phyloP scores from a whole-genome alignment of 352 stramenopile genomes.

The Phytophthora hybrid region DNA sequence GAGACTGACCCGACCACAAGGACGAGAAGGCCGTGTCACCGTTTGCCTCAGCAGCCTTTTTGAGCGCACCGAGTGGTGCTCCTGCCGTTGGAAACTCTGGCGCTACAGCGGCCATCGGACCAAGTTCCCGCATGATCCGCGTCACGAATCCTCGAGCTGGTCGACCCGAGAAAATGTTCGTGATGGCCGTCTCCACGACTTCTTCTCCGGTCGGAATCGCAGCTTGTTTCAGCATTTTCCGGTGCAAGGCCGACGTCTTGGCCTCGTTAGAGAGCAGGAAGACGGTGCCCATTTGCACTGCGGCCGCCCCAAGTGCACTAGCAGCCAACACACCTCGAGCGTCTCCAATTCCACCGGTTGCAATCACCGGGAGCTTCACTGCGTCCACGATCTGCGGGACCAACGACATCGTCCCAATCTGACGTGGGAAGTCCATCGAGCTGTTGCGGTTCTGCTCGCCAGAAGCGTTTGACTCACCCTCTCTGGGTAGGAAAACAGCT shows the following conservation, averaged over 20 bases:
- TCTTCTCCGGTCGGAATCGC: constrained; percentile 30
- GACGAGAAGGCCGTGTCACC: constrained; percentile 40
- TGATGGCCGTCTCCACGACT: constrained; percentile 33
- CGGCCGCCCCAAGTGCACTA: constrained; percentile 53
- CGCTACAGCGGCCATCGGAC: constrained; percentile 33
- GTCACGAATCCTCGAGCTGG: constrained; percentile 57
- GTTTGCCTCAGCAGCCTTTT: constrained; percentile 26
- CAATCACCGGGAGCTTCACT: constrained; percentile 57
- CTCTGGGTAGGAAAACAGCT: constrained; percentile 51
- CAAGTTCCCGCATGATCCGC: constrained; percentile 44
- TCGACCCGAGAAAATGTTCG: constrained; percentile 52
- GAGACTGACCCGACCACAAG: constrained; percentile 40
- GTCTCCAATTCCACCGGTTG: constrained; percentile 65
- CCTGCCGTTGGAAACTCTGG: constrained; percentile 35
- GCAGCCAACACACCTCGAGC: constrained; percentile 49
- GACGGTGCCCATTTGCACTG: constrained; percentile 70
- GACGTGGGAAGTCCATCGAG: constrained; percentile 37
- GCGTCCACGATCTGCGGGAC: constrained; percentile 56
- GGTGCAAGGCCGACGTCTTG: constrained; percentile 42
- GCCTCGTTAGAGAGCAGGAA: constrained; percentile 64
- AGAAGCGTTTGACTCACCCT: constrained; percentile 1
- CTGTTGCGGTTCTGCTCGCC: constrained; percentile 29
- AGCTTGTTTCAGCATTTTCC: constrained; percentile 45
- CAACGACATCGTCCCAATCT: constrained; percentile 55
- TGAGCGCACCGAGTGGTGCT: constrained; percentile 26